These are phyloP conservation scores for Nakazawaea holstii DNA, from an alignment of 805 yeast genomes.

Conservation along the genomic window DNA sequence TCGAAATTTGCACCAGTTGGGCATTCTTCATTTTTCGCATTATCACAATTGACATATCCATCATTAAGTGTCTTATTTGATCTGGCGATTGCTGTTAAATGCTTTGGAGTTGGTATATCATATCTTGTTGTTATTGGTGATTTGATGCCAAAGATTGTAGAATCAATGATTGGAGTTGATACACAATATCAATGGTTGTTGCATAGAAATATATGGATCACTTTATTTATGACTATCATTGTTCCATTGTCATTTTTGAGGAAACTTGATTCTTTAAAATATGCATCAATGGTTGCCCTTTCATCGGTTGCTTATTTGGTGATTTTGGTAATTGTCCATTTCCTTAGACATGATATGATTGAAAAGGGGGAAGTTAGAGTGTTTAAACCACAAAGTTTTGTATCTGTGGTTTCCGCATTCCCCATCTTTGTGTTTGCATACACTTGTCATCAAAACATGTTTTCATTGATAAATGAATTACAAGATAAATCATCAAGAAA, in stretches of 20 bases:
- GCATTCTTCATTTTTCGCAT: constrained; percentile 60
- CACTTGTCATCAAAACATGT: constrained; percentile 96
- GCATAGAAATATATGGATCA: constrained; percentile 56
- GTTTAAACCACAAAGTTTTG: constrained; percentile 39
- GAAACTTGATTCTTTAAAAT: constrained; percentile 75
- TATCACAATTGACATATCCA: constrained; percentile 58
- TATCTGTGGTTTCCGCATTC: constrained; percentile 60
- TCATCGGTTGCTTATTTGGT: constrained; percentile 76
- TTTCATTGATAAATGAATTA: constrained; percentile 81
- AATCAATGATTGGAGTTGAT: constrained; percentile 19
- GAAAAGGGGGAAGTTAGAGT: constrained; percentile 46
- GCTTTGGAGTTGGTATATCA: constrained; percentile 67
- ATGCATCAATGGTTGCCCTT: constrained; percentile 80
- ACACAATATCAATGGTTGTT: constrained; percentile 19
- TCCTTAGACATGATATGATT: constrained; percentile 48
- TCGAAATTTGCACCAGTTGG: constrained; percentile 50
- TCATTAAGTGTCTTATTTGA: constrained; percentile 57
- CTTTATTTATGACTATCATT: constrained; percentile 48
- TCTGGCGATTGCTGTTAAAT: constrained; percentile 63
- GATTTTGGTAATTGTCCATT: constrained; percentile 70
- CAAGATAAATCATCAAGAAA: constrained; percentile 43
- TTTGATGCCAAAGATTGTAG: constrained; percentile 55
- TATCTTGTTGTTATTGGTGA: constrained; percentile 69
- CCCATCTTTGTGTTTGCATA: constrained; percentile 94
- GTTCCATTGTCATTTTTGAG: constrained; percentile 68